Evolutionary conservation across 495 filamentous ascomycete genomes (phyloP).

Genomic region (Zalerion maritima): DNA sequence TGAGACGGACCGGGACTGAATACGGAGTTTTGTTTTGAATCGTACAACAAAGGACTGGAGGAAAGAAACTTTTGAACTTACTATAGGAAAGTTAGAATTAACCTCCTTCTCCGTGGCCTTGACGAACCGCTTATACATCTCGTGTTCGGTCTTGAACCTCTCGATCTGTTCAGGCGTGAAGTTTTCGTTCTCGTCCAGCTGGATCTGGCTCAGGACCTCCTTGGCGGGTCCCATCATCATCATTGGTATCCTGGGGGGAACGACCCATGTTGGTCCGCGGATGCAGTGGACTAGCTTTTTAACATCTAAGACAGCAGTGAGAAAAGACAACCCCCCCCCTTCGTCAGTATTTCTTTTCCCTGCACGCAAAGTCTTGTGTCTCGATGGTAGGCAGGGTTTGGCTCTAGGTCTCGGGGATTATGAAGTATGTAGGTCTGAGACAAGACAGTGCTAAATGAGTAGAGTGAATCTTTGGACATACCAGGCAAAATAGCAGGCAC

Average conservation of each 20-base stretch:
- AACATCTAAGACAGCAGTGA: conserved; percentile 17
- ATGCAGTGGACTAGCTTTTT: conserved; percentile 34
- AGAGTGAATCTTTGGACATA: too few relatives aligned
- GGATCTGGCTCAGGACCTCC: conserved; percentile 12
- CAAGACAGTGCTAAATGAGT: too few relatives aligned
- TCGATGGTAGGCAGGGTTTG: too few relatives aligned
- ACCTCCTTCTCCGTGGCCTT: conserved; percentile 13
- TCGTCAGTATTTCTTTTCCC: too few relatives aligned
- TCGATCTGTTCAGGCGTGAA: conserved; percentile 29
- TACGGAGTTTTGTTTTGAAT: too few relatives aligned
- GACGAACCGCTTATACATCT: conserved; percentile 14
- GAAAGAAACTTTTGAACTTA: conserved; percentile 3
- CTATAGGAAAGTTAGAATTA: conserved; percentile 14
- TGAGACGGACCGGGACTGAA: neutral
- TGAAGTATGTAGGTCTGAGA: too few relatives aligned
- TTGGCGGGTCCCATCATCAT: conserved; percentile 22
- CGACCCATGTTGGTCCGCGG: conserved; percentile 54
- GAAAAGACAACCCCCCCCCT: too few relatives aligned
- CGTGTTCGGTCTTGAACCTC: conserved; percentile 23
- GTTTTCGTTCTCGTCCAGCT: conserved; percentile 19
- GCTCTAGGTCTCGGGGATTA: too few relatives aligned
- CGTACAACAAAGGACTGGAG: too few relatives aligned
- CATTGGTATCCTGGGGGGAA: conserved; percentile 32
- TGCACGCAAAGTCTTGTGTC: too few relatives aligned
- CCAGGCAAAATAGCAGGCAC: conserved; percentile 44